Percentiles rank a stretch among this genome's conserved stretches.
phyloP scores from a whole-genome alignment of 2,329 filamentous ascomycete species.

The Penicillium sclerotigenum region DNA sequence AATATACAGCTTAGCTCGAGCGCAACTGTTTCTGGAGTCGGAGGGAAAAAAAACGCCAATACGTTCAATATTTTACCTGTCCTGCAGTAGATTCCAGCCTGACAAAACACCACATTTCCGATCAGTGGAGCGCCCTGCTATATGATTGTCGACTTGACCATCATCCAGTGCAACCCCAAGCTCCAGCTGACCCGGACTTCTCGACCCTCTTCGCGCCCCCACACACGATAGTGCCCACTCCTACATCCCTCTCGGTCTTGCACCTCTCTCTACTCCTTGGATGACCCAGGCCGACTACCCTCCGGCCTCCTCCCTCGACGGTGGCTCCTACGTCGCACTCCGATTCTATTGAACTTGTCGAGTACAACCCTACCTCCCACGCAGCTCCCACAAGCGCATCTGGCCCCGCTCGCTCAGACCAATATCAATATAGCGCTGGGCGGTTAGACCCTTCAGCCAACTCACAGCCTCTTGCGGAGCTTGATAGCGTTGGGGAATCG shows the following conservation, averaged over 20 bases:
- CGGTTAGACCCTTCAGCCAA: slow-evolving; percentile 9
- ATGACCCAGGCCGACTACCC: slow-evolving; percentile 15
- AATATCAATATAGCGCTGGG: background rate
- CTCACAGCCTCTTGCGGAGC: slow-evolving; percentile 12
- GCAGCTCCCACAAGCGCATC: slow-evolving; percentile 2
- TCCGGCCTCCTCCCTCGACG: slow-evolving; percentile 15
- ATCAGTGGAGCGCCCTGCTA: slow-evolving; percentile 6
- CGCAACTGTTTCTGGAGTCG: slow-evolving; percentile 16
- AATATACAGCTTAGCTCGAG: slow-evolving; percentile 11
- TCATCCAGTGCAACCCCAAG: slow-evolving; percentile 19
- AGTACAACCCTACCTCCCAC: slow-evolving; percentile 17
- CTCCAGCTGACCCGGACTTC: background rate
- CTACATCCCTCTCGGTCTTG: slow-evolving; percentile 14
- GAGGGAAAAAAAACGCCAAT: background rate
- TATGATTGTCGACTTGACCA: slow-evolving; percentile 16
- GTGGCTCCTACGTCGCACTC: slow-evolving; percentile 22
- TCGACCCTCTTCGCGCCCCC: background rate
- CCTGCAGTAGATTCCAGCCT: slow-evolving; percentile 7
- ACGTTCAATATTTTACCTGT: background rate
- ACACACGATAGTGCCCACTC: slow-evolving; percentile 1
- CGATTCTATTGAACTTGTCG: slow-evolving; percentile 36
- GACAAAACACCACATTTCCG: background rate
- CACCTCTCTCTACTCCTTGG: slow-evolving; percentile 7
- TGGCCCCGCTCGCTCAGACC: slow-evolving; percentile 8
- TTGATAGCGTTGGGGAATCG: background rate